Percentiles rank a stretch among this genome's conserved stretches.
Conservation (phyloP, 1,139 yeast genomes). For the Taphrina deformans region DNA sequence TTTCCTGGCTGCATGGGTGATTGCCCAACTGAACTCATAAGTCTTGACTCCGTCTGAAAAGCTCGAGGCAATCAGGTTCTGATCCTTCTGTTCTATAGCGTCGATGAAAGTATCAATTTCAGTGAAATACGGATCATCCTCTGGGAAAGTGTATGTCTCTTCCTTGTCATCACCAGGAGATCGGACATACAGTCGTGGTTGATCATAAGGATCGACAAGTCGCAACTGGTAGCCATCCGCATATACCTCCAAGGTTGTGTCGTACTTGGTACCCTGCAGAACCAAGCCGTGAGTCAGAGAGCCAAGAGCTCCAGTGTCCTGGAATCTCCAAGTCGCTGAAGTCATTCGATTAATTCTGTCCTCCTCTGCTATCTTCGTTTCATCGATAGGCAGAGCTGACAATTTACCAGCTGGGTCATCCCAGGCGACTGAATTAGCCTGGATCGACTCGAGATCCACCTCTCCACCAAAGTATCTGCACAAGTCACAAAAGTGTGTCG, state of each 20-base stretch:
- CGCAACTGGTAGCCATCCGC: conserved; percentile 41
- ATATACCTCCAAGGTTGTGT: conserved; percentile 40
- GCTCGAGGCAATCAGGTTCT: conserved; percentile 29
- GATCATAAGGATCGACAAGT: conserved; percentile 39
- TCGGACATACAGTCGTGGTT: conserved; percentile 39
- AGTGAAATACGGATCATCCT: conserved; percentile 36
- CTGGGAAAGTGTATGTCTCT: conserved; percentile 34
- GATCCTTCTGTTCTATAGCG: conserved; percentile 34
- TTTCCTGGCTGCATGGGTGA: conserved; percentile 25
- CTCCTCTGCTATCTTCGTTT: conserved; percentile 37
- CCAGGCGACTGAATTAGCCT: conserved; percentile 38
- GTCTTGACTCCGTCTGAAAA: conserved; percentile 36
- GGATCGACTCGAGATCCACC: conserved; percentile 38
- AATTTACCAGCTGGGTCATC: conserved; percentile 40
- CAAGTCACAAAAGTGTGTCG: conserved; percentile 41
- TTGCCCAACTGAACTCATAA: conserved; percentile 36
- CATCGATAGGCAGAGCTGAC: conserved; percentile 38
- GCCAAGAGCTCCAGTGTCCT: conserved; percentile 39
- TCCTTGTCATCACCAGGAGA: conserved; percentile 36
- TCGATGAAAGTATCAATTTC: conserved; percentile 35
- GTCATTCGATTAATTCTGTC: conserved; percentile 41
- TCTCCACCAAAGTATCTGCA: conserved; percentile 40
- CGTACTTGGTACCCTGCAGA: conserved; percentile 40
- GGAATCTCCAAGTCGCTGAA: conserved; percentile 40
- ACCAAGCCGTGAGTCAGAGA: conserved; percentile 39